Conservation (phyloP, 495 filamentous ascomycete species). For the Tetracladium setigerum region DNA sequence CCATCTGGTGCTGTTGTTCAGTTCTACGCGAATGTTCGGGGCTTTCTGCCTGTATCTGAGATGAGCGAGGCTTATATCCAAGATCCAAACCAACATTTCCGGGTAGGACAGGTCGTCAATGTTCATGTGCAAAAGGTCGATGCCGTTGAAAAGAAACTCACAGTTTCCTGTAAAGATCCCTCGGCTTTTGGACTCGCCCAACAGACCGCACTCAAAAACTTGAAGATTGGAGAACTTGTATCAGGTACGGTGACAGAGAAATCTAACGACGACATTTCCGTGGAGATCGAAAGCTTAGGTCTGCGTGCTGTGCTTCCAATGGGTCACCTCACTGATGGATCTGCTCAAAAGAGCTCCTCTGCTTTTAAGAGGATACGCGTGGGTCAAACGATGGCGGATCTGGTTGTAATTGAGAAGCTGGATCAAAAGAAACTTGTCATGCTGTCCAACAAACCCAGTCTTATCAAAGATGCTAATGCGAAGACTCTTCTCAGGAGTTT, state of each 20-base stretch:
- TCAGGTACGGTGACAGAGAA: slow-evolving; percentile 78
- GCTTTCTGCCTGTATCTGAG: slow-evolving; percentile 84
- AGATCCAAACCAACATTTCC: slow-evolving; percentile 83
- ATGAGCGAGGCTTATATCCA: slow-evolving; percentile 97
- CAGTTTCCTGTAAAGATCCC: slow-evolving; percentile 90
- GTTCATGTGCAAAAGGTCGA: slow-evolving; percentile 78
- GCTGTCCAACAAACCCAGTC: slow-evolving; percentile 70
- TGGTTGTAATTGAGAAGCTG: slow-evolving; percentile 76
- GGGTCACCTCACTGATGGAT: slow-evolving; percentile 77
- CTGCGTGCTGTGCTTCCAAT: slow-evolving; percentile 68
- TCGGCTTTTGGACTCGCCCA: slow-evolving; percentile 66
- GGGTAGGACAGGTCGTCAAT: slow-evolving; percentile 80
- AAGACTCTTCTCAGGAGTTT: slow-evolving; percentile 56
- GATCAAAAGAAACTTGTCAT: slow-evolving; percentile 62
- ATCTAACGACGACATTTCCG: slow-evolving; percentile 65
- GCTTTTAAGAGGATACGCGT: slow-evolving; percentile 71
- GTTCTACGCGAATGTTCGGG: slow-evolving; percentile 77
- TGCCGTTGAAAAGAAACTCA: slow-evolving; percentile 57
- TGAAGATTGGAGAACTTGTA: slow-evolving; percentile 64
- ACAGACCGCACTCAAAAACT: slow-evolving; percentile 61
- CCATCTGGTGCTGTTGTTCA: slow-evolving; percentile 79
- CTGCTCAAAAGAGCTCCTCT: slow-evolving; percentile 61
- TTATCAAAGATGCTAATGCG: slow-evolving; percentile 66
- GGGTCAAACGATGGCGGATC: slow-evolving; percentile 71
- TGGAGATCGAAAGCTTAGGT: slow-evolving; percentile 63